Evolutionary conservation across 2,329 filamentous ascomycete species (phyloP), one percentile per base, ranked within the genome.

Genomic region (Didymella keratinophila): DNA sequence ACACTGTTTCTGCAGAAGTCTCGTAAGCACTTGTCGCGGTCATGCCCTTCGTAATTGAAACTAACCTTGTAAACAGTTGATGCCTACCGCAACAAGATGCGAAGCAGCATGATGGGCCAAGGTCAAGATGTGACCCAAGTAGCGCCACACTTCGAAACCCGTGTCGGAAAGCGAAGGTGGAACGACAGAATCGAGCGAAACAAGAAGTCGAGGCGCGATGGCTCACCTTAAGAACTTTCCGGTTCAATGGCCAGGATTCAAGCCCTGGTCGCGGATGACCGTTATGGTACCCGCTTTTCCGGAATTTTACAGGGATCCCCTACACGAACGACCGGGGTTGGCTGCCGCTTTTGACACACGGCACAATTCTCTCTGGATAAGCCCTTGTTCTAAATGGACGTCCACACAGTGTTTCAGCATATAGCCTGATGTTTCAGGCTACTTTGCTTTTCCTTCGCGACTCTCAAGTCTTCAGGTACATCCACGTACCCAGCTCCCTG

Each of bases 1-100:
- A 92, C 89, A 39, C 83, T 97, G 46, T 97, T 97, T 77, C 81
- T 97, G 70, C 94, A 97, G 77, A 88, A 92, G 82, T 93, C 93
- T 69, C 81, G 93, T 97, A 82, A 87, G 93, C 90, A n/a, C 41
- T 20, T 36, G 49, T 34, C 16, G n/a, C 12, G 28, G 43, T 21
- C 6, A 14, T 6, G 25, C 12, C 6, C 20, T 16, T 18, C 32
- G 27, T 44, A 23, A 27, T 16, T 7, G 10, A 27, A 46, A 69
- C 71, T 74, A 63, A 76, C 71, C 54, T 70, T 51, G 12, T 56
- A 20, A 56, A 68, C 68, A 96, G 93, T 98, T 78, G 94, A 98
- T 77, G 92, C 91, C 61, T 97, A 97, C 77, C 90, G 94, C 61
- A 94, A 92, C 76, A 97, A 96, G 82, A 95, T 93, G 76, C 87